Evolutionary conservation across 2,329 filamentous ascomycete genomes (phyloP).

Genomic region (Alternaria arbusti): DNA sequence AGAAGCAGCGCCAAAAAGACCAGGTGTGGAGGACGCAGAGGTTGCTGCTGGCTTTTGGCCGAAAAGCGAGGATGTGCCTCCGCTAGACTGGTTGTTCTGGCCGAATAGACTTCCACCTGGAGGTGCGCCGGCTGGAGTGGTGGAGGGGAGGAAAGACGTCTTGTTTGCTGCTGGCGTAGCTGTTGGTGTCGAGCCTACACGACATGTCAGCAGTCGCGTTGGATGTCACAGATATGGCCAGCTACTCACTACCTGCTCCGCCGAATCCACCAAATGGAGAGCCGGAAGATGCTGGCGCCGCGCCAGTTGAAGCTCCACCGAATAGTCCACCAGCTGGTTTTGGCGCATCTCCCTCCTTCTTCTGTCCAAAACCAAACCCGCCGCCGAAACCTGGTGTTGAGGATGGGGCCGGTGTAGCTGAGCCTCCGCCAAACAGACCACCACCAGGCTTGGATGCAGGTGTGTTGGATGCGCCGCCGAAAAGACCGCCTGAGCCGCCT

Average conservation of each 20-base stretch:
- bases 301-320: conserved; percentile 18
- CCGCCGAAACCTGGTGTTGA: conserved; percentile 23
- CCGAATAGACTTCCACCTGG: conserved; percentile 41
- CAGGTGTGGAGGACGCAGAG: conserved; percentile 34
- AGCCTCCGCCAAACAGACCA: conserved; percentile 35
- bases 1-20: conserved; percentile 35
- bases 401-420: conserved; percentile 32
- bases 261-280: conserved; percentile 20
- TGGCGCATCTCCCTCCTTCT: conserved; percentile 27
- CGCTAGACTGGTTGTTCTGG: conserved; percentile 20
- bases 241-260: conserved; percentile 14
- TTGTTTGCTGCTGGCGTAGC: conserved; percentile 47
- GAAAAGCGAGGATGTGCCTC: conserved; percentile 20
- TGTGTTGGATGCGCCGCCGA: conserved; percentile 37
- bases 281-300: conserved; percentile 21
- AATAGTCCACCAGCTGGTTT: conserved; percentile 32
- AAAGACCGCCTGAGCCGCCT: conserved; percentile 25
- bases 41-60: conserved; percentile 35
- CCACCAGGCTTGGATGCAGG: conserved; percentile 37
- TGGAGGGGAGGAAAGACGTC: conserved; percentile 46
- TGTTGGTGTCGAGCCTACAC: conserved; percentile 30
- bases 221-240: not conserved
- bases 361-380: conserved; percentile 21
- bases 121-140: conserved; percentile 48
- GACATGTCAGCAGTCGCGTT: conserved; percentile 11